Percentiles rank a stretch among this genome's conserved stretches.
These are phyloP conservation scores for Acrasis kona DNA, from an alignment of 78 protist genomes.

Conservation along the genomic window DNA sequence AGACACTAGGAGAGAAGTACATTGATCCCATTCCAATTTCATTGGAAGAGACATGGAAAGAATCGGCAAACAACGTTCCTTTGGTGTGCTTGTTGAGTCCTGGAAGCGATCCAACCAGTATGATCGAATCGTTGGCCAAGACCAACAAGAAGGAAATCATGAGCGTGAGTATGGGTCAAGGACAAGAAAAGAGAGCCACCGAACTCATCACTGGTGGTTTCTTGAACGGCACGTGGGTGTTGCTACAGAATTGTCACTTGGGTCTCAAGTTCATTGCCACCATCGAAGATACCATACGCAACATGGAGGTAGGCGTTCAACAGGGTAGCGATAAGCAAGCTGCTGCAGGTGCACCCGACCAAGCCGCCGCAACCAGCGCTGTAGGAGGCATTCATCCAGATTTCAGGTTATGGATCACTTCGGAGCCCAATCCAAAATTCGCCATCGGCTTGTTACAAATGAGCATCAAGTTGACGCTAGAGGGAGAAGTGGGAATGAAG, in stretches of 20 bases:
- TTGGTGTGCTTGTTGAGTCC: constrained; percentile 54
- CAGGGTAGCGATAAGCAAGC: too few species aligned
- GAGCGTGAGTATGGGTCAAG: constrained; percentile 81
- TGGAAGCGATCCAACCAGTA: constrained; percentile 76
- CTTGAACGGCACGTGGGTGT: constrained; percentile 76
- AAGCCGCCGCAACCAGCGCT: too few species aligned
- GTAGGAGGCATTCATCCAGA: neutral
- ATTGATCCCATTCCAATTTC: constrained; percentile 7
- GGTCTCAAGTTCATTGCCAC: constrained; percentile 55
- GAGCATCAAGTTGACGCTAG: constrained; percentile 78
- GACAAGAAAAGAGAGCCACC: constrained; percentile 74
- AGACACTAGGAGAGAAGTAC: constrained; percentile 39
- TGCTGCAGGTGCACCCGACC: too few species aligned
- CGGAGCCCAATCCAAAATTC: constrained; percentile 61
- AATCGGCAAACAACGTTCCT: constrained; percentile 39
- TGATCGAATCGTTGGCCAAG: constrained; percentile 47
- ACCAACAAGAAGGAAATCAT: constrained; percentile 36
- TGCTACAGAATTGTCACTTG: constrained; percentile 83
- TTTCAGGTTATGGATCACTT: constrained; percentile 72
- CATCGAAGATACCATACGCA: constrained; percentile 16
- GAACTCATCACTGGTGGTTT: neutral
- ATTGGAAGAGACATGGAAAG: constrained; percentile 14
- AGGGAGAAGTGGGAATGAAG: constrained; percentile 73
- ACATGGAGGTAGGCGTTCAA: neutral
- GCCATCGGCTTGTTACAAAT: constrained; percentile 74